These are phyloP conservation scores for Ettlia oleoabundans DNA, from an alignment of 139 green algal species.

Conservation along the genomic window DNA sequence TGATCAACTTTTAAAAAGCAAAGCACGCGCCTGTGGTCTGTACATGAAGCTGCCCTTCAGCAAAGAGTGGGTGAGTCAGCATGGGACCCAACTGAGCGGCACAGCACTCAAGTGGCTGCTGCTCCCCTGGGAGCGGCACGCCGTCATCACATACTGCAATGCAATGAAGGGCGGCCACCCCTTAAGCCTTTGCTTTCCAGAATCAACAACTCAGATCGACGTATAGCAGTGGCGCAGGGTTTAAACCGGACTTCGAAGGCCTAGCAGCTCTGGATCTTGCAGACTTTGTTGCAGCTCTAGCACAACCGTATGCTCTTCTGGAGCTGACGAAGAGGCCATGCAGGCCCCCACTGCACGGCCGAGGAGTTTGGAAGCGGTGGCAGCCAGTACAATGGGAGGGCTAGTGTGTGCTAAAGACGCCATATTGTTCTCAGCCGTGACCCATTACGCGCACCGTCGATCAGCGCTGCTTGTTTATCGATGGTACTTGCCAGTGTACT, in stretches of 20 bases:
- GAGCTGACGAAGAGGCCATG: not conserved
- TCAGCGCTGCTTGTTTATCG: too few species aligned
- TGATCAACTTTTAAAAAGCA: too few species aligned
- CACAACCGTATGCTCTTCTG: not conserved
- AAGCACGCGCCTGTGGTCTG: constrained; percentile 1
- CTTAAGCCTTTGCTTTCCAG: not conserved
- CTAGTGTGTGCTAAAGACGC: too few species aligned
- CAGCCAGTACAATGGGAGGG: not conserved
- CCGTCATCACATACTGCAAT: constrained; percentile 29
- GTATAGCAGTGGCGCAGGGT: not conserved
- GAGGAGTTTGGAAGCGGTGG: not conserved
- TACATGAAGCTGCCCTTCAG: not conserved
- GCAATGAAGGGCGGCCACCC: not conserved
- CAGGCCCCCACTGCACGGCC: not conserved
- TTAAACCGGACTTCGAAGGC: not conserved
- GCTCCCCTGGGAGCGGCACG: not conserved
- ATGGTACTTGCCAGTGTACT: too few species aligned
- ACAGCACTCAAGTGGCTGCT: not conserved
- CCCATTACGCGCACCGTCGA: too few species aligned
- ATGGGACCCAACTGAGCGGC: not conserved
- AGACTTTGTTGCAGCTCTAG: constrained; percentile 23
- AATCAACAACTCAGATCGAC: not conserved
- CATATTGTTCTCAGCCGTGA: too few species aligned
- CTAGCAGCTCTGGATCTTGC: not conserved
- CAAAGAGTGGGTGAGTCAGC: not conserved